Percentiles rank a stretch among this genome's conserved stretches.
Conservation (phyloP, 495 filamentous ascomycete genomes). For the Aspergillus leporis region DNA sequence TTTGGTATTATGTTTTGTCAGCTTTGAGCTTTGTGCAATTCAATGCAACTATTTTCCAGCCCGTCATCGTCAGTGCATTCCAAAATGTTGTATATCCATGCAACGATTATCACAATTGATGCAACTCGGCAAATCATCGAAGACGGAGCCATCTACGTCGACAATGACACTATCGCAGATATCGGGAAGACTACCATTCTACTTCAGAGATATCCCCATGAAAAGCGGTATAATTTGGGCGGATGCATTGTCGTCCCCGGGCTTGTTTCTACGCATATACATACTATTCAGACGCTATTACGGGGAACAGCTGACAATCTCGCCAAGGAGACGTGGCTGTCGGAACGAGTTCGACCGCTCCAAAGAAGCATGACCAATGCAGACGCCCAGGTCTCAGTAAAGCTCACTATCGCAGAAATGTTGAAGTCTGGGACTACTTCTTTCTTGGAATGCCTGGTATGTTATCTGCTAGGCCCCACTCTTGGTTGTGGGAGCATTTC, state of each 20-base stretch:
- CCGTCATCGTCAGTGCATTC: no score
- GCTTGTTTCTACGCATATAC: conserved; percentile 50
- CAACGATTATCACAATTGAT: conserved; percentile 52
- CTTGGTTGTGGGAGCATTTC: conserved; percentile 33
- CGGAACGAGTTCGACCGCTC: conserved; percentile 49
- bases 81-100: conserved; percentile 39
- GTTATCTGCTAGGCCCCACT: conserved; percentile 4
- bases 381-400: no score
- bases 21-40: no score
- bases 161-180: conserved; percentile 35
- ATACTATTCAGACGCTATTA: conserved; percentile 49
- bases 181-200: conserved; percentile 40
- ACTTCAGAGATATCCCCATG: conserved; percentile 24
- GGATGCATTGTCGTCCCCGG: conserved; percentile 50
- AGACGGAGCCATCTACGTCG: conserved; percentile 46
- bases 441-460: conserved; percentile 52
- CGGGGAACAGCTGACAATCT: conserved; percentile 51
- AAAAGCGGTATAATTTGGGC: conserved; percentile 34
- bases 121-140: conserved; percentile 41
- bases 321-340: conserved; percentile 47
- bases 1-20: no score
- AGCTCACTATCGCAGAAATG: conserved; percentile 52
- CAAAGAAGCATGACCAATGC: conserved; percentile 51
- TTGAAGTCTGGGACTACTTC: conserved; percentile 52
- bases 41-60: no score